Evolutionary conservation across 2,329 filamentous ascomycete species (phyloP).

Genomic region (Fusarium sp.): DNA sequence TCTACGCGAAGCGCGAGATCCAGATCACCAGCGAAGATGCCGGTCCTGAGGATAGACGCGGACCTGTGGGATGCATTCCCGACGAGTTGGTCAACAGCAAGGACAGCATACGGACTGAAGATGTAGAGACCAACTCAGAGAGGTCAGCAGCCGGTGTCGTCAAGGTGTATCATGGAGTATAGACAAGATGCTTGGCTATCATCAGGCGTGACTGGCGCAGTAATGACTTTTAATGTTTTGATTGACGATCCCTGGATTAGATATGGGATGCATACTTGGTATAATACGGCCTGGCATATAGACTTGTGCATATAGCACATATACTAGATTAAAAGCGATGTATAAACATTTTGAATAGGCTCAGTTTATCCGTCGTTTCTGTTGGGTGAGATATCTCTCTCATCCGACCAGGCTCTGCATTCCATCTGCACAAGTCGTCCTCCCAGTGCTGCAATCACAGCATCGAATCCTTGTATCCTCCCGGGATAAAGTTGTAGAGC

Average conservation of each 20-base stretch:
- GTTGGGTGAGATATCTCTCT: no score
- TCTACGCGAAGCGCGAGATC: conserved; percentile 52
- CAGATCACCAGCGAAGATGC: conserved; percentile 44
- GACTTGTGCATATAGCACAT: conserved; percentile 25
- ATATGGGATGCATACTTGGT: conserved; percentile 5
- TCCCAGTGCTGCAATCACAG: neutral
- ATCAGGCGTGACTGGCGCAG: neutral
- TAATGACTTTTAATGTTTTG: conserved; percentile 8
- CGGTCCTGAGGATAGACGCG: conserved; percentile 34
- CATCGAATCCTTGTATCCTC: neutral
- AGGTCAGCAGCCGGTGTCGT: conserved; percentile 43
- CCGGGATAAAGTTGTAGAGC: conserved; percentile 3
- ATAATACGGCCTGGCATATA: conserved; percentile 5
- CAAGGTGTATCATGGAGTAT: conserved; percentile 46
- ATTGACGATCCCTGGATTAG: conserved; percentile 20
- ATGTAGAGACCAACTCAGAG: conserved; percentile 41
- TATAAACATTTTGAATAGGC: neutral
- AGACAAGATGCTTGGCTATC: neutral
- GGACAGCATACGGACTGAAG: conserved; percentile 39
- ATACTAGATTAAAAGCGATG: conserved; percentile 8
- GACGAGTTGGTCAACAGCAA: conserved; percentile 32
- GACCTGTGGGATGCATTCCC: conserved; percentile 38
- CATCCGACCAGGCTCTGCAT: no score
- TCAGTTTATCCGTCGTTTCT: no score
- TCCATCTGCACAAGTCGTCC: no score